Evolutionary conservation across 139 green algal species (phyloP).

Genomic region (Coccomyxa sp.): DNA sequence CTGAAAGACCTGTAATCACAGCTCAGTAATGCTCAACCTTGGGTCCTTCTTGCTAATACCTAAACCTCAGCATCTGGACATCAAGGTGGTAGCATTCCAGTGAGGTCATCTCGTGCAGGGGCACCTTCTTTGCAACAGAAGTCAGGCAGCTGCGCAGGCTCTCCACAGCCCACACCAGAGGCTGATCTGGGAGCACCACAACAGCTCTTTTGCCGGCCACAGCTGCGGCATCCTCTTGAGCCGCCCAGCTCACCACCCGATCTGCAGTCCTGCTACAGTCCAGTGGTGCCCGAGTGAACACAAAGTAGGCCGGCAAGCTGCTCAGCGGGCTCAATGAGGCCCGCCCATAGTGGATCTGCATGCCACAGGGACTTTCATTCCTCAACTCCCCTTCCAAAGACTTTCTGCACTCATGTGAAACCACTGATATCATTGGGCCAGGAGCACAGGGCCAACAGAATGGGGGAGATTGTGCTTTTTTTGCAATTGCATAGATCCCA

Average conservation of each 20-base stretch:
- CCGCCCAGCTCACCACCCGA: background rate
- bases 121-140: background rate
- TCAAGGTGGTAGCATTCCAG: background rate
- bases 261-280: background rate
- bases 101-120: background rate
- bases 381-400: background rate
- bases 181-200: conserved; percentile 57
- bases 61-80: background rate
- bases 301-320: conserved; percentile 69
- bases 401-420: background rate
- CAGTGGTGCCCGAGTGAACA: conserved; percentile 56
- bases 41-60: background rate
- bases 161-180: conserved; percentile 4
- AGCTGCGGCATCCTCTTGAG: background rate
- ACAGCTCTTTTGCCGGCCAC: background rate
- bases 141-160: background rate
- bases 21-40: background rate
- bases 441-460: background rate
- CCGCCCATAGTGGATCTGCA: conserved; percentile 87
- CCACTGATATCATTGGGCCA: background rate
- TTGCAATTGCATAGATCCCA: too few species aligned
- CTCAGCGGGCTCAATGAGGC: conserved; percentile 72
- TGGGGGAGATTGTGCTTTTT: too few species aligned
- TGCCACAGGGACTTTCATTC: too few species aligned
- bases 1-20: background rate